Conservation (phyloP, 108 stramenopile species). For the Pseudonitzschia delicatissima region DNA sequence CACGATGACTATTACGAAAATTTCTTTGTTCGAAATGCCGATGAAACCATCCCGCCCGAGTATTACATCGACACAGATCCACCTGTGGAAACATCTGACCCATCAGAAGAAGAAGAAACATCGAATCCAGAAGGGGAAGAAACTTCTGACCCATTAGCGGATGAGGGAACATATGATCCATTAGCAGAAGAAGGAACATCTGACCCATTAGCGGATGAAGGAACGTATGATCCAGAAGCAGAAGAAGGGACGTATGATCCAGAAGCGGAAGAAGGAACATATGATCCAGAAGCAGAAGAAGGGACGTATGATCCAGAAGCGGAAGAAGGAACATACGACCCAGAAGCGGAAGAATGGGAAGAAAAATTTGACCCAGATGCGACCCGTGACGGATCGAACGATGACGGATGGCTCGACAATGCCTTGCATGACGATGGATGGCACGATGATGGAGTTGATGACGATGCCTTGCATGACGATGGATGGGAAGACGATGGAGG, state of each 20-base stretch:
- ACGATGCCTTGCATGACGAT: neutral
- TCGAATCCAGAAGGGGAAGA: neutral
- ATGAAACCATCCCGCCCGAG: too few relatives aligned
- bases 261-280: neutral
- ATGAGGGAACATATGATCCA: neutral
- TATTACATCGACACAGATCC: neutral
- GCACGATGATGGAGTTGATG: neutral
- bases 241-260: neutral
- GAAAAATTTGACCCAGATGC: neutral
- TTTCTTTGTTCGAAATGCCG: neutral
- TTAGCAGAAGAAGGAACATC: neutral
- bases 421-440: neutral
- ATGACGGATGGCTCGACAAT: neutral
- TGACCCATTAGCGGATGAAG: neutral
- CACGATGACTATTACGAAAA: too few relatives aligned
- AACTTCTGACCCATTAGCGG: neutral
- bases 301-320: neutral
- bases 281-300: neutral
- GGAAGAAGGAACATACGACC: neutral
- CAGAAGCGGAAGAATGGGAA: neutral
- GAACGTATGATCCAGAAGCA: neutral
- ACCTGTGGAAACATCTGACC: neutral
- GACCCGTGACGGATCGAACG: neutral
- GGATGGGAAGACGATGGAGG: too few relatives aligned
- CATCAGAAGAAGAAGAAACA: neutral